Evolutionary conservation across 345 rosid species (phyloP).

Genomic region (Eucalyptus melliodora): DNA sequence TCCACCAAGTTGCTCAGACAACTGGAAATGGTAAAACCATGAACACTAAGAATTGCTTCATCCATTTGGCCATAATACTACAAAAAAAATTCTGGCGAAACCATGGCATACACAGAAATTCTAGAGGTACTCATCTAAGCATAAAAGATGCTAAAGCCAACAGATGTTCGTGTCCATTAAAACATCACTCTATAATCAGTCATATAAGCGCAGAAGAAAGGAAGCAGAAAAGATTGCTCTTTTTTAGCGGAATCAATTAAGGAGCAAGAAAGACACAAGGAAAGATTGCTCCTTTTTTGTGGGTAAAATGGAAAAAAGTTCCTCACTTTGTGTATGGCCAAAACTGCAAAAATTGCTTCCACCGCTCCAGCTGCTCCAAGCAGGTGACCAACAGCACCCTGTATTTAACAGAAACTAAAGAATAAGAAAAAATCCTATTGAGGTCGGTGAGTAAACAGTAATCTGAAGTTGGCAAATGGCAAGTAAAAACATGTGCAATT

Average conservation of each 20-base stretch:
- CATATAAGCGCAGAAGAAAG: not conserved
- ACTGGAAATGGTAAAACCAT: not conserved
- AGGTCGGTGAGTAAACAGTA: not conserved
- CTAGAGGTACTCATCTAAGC: not conserved
- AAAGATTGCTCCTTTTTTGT: not conserved
- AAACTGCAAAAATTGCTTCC: constrained; percentile 74
- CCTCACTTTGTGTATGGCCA: constrained; percentile 63
- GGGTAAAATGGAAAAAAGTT: not conserved
- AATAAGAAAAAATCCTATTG: not conserved
- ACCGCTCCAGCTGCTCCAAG: constrained; percentile 99
- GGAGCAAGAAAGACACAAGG: not conserved
- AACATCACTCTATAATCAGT: not conserved
- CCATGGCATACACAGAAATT: not conserved
- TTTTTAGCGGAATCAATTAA: not conserved
- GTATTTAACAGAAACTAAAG: not conserved
- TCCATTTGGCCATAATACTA: not conserved
- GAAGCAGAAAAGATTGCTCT: not conserved
- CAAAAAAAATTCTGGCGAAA: not conserved
- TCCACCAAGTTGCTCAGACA: not conserved
- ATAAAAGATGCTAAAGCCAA: not conserved
- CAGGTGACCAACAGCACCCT: constrained; percentile 96
- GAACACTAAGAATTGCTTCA: not conserved
- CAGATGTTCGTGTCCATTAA: not conserved
- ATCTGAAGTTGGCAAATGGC: not conserved
- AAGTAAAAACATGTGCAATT: not conserved